Conservation (phyloP, 2,329 filamentous ascomycete species). For the Alternaria brassicicola region DNA sequence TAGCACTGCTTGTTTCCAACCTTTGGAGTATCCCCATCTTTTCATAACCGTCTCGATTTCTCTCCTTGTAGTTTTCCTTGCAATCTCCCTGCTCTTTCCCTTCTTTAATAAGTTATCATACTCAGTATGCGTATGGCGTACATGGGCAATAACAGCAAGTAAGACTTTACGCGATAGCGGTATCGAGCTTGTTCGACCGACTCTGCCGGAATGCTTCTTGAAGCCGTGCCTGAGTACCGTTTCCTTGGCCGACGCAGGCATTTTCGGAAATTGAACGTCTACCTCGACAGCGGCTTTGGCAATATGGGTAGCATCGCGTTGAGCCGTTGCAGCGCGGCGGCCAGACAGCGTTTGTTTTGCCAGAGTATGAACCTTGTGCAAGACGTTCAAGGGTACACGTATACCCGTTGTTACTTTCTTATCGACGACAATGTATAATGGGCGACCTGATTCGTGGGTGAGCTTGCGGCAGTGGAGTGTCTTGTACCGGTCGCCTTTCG, state of each 20-base stretch:
- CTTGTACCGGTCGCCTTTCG: slow-evolving; percentile 44
- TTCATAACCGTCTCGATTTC: slow-evolving; percentile 29
- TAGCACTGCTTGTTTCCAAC: slow-evolving; percentile 31
- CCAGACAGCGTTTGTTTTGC: slow-evolving; percentile 50
- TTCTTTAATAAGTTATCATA: slow-evolving; percentile 53
- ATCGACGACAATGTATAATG: slow-evolving; percentile 37
- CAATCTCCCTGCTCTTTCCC: slow-evolving; percentile 26
- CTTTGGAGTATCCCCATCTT: slow-evolving; percentile 35
- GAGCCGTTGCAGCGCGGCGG: slow-evolving; percentile 50
- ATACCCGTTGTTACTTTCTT: slow-evolving; percentile 49
- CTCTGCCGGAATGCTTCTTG: slow-evolving; percentile 55
- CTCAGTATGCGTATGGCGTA: slow-evolving; percentile 56
- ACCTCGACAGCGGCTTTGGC: slow-evolving; percentile 42
- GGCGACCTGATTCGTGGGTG: slow-evolving; percentile 36
- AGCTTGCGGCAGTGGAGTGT: slow-evolving; percentile 43
- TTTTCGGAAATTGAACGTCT: slow-evolving; percentile 48
- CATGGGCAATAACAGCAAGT: slow-evolving; percentile 58
- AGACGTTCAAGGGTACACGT: slow-evolving; percentile 50
- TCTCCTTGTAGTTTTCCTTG: slow-evolving; percentile 30
- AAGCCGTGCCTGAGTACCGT: slow-evolving; percentile 52
- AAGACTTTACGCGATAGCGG: slow-evolving; percentile 49
- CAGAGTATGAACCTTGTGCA: slow-evolving; percentile 46
- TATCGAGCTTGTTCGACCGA: slow-evolving; percentile 54
- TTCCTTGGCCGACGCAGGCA: slow-evolving; percentile 47
- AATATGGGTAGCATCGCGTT: slow-evolving; percentile 32